Percentiles rank a stretch among this genome's conserved stretches.
phyloP scores from a whole-genome alignment of 257 asterid species.

The Solanum neorickii region DNA sequence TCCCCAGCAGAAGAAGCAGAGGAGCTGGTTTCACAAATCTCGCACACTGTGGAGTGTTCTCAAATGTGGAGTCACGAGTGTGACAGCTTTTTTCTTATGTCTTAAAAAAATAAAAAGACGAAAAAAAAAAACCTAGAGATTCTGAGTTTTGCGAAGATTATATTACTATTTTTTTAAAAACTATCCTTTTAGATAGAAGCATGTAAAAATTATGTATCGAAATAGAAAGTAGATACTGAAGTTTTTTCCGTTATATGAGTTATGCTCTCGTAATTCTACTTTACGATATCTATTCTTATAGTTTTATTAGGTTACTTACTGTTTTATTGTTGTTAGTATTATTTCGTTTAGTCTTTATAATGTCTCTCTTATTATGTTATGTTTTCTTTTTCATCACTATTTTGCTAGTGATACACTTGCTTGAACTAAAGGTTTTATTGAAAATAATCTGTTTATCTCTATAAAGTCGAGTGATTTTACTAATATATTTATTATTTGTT shows the following conservation, averaged over 20 bases:
- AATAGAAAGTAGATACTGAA: no score
- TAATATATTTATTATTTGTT: no score
- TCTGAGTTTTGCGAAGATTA: not conserved
- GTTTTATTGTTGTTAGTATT: no score
- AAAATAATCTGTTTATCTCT: fast-evolving
- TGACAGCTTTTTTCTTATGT: not conserved
- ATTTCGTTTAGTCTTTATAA: no score
- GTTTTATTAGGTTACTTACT: no score
- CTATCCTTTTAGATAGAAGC: fast-evolving
- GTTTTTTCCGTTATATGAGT: not conserved
- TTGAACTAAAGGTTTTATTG: fast-evolving
- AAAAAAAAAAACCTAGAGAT: not conserved
- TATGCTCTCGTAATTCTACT: no score
- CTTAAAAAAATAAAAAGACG: not conserved
- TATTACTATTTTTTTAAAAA: fast-evolving
- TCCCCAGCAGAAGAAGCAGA: not conserved
- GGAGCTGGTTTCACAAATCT: not conserved
- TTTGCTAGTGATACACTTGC: no score
- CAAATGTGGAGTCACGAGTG: not conserved
- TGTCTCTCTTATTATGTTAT: no score
- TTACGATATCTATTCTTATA: no score
- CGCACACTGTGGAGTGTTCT: not conserved
- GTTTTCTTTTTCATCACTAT: no score
- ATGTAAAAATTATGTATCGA: not conserved
- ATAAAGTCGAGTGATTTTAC: no score